Conservation (phyloP, 108 stramenopile species). For the Nitzschia sp. region DNA sequence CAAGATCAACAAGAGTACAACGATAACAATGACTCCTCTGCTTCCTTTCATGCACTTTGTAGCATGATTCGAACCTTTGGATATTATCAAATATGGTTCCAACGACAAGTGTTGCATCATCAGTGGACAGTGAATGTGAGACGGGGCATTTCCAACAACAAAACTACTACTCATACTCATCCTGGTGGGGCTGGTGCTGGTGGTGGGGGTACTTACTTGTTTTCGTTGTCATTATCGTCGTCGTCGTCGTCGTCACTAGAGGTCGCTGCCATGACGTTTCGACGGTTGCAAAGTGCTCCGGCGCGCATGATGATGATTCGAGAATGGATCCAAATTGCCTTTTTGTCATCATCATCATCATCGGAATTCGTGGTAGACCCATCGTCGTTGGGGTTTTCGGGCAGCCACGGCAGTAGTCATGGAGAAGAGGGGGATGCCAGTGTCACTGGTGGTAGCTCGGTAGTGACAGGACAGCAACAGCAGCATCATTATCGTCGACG, state of each 20-base stretch:
- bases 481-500: neutral
- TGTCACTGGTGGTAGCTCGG: neutral
- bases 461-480: neutral
- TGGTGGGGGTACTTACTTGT: no score
- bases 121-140: neutral
- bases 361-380: neutral
- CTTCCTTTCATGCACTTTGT: constrained; percentile 12
- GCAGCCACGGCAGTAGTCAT: neutral
- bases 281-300: constrained; percentile 23
- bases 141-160: neutral
- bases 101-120: neutral
- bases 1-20: constrained; percentile 13
- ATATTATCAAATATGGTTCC: constrained; percentile 1
- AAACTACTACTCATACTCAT: no score
- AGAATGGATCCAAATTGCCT: constrained; percentile 31
- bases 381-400: no score
- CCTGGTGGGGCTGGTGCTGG: no score
- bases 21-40: no score
- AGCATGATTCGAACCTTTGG: constrained; percentile 28
- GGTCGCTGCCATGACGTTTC: constrained; percentile 12
- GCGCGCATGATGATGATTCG: constrained; percentile 25
- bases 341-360: neutral
- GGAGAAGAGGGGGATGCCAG: neutral
- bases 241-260: neutral
- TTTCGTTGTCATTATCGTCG: neutral